Evolutionary conservation across 2,329 filamentous ascomycete species (phyloP).

Genomic region (Xylariaceae sp.): DNA sequence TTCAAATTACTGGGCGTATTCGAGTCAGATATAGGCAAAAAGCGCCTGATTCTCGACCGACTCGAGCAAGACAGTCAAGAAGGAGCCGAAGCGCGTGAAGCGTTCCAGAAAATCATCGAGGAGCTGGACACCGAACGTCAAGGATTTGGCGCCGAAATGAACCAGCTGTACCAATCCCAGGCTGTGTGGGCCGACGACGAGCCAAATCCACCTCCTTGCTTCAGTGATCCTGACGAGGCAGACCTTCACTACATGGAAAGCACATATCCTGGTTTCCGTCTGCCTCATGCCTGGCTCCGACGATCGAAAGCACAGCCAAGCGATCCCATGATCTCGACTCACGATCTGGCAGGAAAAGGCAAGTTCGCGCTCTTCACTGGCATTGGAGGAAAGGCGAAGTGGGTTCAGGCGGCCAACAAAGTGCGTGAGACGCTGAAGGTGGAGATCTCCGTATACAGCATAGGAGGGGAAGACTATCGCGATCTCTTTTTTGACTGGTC

Average conservation of each 20-base stretch:
- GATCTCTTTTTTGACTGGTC: too few species aligned
- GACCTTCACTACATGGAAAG: slow-evolving; percentile 27
- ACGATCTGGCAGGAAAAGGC: too few species aligned
- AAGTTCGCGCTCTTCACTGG: slow-evolving; percentile 12
- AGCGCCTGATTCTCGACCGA: slow-evolving; percentile 25
- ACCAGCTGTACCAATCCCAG: slow-evolving; percentile 44
- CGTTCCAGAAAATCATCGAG: slow-evolving; percentile 40
- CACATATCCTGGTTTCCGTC: slow-evolving; percentile 50
- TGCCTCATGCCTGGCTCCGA: slow-evolving; percentile 17
- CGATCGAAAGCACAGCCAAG: slow-evolving; percentile 10
- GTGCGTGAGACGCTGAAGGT: slow-evolving; percentile 4
- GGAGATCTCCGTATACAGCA: slow-evolving; percentile 14
- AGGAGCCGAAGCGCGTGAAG: slow-evolving; percentile 33
- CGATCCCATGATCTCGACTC: slow-evolving; percentile 13
- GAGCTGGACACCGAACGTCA: slow-evolving; percentile 46
- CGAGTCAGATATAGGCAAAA: slow-evolving; percentile 30
- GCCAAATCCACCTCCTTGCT: slow-evolving; percentile 29
- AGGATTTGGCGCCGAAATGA: slow-evolving; percentile 32
- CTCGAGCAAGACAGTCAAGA: slow-evolving; percentile 32
- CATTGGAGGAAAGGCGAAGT: slow-evolving; percentile 13
- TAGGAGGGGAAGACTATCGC: too few species aligned
- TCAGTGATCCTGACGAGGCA: slow-evolving; percentile 8
- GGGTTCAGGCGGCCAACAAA: slow-evolving; percentile 3
- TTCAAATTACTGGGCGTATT: slow-evolving; percentile 43
- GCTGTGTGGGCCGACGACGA: slow-evolving; percentile 35